These are phyloP conservation scores for Coniochaeta sp. DNA, from an alignment of 2,329 filamentous ascomycete species.

Conservation along the genomic window DNA sequence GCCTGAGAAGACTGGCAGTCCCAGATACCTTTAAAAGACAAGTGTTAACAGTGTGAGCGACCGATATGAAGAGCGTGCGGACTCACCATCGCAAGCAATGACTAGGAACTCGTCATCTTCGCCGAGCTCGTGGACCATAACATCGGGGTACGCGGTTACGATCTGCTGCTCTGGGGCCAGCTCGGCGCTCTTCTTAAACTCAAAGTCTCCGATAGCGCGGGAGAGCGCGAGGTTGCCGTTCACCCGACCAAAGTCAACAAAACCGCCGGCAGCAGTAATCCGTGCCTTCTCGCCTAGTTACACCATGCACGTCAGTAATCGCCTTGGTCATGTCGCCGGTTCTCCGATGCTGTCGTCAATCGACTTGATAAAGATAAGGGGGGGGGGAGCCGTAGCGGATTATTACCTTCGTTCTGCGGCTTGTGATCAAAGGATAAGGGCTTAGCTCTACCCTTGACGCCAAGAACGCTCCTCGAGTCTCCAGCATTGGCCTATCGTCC, in stretches of 20 bases:
- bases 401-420: constrained; percentile 87
- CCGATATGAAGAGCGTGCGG: neutral
- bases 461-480: constrained; percentile 89
- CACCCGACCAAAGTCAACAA: constrained; percentile 96
- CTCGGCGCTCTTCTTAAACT: constrained; percentile 99
- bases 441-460: constrained; percentile 95
- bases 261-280: constrained; percentile 91
- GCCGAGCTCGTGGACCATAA: constrained; percentile 81
- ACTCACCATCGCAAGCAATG: constrained; percentile 83
- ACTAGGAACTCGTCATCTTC: constrained; percentile 95
- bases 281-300: constrained; percentile 80
- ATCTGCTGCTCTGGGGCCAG: constrained; percentile 98
- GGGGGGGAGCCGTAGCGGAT: constrained; percentile 7
- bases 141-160: constrained; percentile 92
- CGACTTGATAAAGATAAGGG: too few species aligned
- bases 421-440: constrained; percentile 99
- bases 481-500: constrained; percentile 79
- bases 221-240: constrained; percentile 97
- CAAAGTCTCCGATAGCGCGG: constrained; percentile 95
- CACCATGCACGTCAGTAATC: neutral
- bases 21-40: constrained; percentile 78
- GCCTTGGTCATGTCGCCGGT: too few species aligned
- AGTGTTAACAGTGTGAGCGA: constrained; percentile 2
- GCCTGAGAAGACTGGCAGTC: constrained; percentile 98
- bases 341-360: too few species aligned